These are phyloP conservation scores for Oenanthe javanica DNA, from an alignment of 140 eudicot genomes.

Conservation along the genomic window DNA sequence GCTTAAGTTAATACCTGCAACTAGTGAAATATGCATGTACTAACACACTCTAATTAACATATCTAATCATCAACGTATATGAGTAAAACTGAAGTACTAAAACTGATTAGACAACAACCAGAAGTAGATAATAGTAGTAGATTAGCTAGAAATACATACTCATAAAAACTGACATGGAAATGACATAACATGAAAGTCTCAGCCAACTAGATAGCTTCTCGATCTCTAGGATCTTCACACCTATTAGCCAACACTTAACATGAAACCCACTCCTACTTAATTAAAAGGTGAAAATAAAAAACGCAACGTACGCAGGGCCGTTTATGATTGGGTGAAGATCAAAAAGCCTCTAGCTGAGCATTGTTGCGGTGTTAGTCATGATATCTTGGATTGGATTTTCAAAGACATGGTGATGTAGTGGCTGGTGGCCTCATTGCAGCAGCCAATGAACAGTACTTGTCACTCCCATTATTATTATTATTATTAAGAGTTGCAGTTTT, in stretches of 20 bases:
- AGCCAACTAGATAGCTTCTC: not conserved
- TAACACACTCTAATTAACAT: not conserved
- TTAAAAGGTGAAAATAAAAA: no score
- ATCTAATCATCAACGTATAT: not conserved
- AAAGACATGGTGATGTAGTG: conserved; percentile 14
- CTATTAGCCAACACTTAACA: not conserved
- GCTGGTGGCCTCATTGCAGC: conserved; percentile 23
- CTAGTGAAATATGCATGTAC: not conserved
- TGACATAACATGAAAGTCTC: not conserved
- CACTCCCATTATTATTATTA: not conserved
- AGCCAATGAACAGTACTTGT: conserved; percentile 22
- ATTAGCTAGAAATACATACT: conserved; percentile 19
- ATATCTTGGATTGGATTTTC: conserved; percentile 8
- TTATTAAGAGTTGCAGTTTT: not conserved
- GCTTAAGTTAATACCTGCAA: not conserved
- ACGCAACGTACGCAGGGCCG: not conserved
- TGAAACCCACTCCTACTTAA: no score
- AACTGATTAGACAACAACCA: not conserved
- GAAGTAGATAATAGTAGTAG: not conserved
- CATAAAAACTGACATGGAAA: conserved; percentile 6
- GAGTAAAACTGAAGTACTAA: not conserved
- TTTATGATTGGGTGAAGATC: not conserved
- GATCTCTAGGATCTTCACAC: not conserved
- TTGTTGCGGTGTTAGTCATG: conserved; percentile 1
- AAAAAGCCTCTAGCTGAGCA: not conserved